phyloP scores from a whole-genome alignment of 2,329 filamentous ascomycete species.

The Knoxdaviesia capensis region DNA sequence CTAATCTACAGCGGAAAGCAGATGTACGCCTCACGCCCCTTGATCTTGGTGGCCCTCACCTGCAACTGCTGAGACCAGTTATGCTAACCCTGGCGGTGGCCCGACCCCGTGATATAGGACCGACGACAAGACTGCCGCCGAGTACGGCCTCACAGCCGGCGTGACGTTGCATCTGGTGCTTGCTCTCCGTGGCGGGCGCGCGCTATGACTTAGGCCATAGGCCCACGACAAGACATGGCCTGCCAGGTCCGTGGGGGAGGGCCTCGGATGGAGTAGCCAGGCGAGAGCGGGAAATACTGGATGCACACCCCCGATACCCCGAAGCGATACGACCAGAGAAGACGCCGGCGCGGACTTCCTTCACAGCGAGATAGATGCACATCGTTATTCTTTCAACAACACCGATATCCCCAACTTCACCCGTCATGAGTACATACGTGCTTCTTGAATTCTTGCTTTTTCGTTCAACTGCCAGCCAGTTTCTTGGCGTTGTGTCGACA shows the following conservation, averaged over 20 bases:
- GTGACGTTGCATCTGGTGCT: conserved; percentile 91
- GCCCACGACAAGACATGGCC: too few species aligned
- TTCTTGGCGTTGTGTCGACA: too few species aligned
- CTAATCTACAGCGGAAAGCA: conserved; percentile 96
- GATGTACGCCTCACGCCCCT: conserved; percentile 42
- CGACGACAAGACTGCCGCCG: conserved; percentile 81
- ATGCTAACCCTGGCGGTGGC: too few species aligned
- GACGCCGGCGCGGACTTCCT: too few species aligned
- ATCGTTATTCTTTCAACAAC: background rate
- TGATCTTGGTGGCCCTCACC: background rate
- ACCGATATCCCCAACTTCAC: too few species aligned
- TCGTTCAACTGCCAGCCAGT: too few species aligned
- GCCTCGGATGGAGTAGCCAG: too few species aligned
- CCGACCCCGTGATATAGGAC: conserved; percentile 33
- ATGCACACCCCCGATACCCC: background rate
- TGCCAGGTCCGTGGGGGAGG: too few species aligned
- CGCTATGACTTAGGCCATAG: conserved; percentile 10
- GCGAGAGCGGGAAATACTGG: too few species aligned
- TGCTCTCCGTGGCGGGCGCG: conserved; percentile 67
- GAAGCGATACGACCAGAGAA: too few species aligned
- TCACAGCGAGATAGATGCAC: background rate
- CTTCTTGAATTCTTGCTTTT: too few species aligned
- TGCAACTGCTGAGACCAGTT: background rate
- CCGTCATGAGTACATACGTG: too few species aligned
- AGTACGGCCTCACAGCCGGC: conserved; percentile 81